Conservation (phyloP, 208 protist species). For the Trypanosoma cruzi region DNA sequence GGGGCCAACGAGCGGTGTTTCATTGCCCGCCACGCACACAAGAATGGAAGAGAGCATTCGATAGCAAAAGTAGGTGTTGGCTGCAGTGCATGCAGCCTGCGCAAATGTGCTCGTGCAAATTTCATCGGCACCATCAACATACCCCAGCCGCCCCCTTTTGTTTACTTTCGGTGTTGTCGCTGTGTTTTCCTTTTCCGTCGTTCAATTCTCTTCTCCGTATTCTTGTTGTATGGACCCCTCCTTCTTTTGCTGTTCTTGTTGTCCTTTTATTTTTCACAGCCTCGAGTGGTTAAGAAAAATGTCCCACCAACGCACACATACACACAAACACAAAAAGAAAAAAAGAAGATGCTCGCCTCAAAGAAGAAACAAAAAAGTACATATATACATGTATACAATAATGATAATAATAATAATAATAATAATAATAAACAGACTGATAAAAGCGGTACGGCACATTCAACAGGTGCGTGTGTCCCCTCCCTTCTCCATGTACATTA, state of each 20-base stretch:
- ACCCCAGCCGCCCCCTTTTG: background rate
- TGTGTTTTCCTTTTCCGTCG: background rate
- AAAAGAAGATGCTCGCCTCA: background rate
- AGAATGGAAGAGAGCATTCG: background rate
- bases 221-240: background rate
- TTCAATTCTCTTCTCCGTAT: background rate
- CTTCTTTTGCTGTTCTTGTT: background rate
- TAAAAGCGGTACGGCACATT: background rate
- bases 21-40: conserved; percentile 11
- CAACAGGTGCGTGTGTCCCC: background rate
- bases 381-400: background rate
- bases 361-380: background rate
- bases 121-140: background rate
- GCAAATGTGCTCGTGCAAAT: background rate
- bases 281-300: background rate
- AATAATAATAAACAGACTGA: background rate
- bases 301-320: too few species aligned
- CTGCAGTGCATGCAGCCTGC: background rate
- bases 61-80: background rate
- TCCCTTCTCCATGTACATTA: background rate
- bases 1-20: conserved; percentile 51
- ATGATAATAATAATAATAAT: too few species aligned
- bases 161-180: background rate
- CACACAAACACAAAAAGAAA: background rate
- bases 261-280: background rate